Percentiles rank a stretch among this genome's conserved stretches.
Conservation (phyloP, 768 basidiomycete genomes). For the Amanita subjunquillea region DNA sequence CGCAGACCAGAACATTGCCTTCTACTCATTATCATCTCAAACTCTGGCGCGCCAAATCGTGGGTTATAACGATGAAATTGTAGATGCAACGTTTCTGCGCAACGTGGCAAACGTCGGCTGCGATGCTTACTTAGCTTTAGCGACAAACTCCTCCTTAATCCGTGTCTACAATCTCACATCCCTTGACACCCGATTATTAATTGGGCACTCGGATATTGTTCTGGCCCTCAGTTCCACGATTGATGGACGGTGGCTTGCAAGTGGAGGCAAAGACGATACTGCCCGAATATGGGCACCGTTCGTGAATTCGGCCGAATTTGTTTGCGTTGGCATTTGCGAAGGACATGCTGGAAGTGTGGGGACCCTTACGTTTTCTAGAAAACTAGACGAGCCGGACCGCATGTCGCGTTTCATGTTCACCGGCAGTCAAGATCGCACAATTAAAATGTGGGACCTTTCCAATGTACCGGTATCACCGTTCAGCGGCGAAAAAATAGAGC, state of each 20-base stretch:
- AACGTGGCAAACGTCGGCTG: slow-evolving; percentile 15
- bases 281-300: slow-evolving; percentile 72
- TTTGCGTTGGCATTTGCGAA: slow-evolving; percentile 79
- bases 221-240: slow-evolving; percentile 67
- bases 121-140: slow-evolving; percentile 80
- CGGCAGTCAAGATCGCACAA: slow-evolving; percentile 93
- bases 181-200: slow-evolving; percentile 76
- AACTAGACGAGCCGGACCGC: slow-evolving; percentile 18
- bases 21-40: slow-evolving; percentile 67
- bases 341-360: slow-evolving; percentile 94
- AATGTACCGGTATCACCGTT: slow-evolving; percentile 23
- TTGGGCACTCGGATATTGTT: slow-evolving; percentile 89
- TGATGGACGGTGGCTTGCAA: slow-evolving; percentile 67
- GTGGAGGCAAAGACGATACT: slow-evolving; percentile 87
- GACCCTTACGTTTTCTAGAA: slow-evolving; percentile 75
- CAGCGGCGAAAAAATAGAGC: slow-evolving; percentile 15
- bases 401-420: slow-evolving; percentile 73
- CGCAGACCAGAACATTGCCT: slow-evolving; percentile 95
- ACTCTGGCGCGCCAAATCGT: slow-evolving; percentile 72
- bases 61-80: slow-evolving; percentile 97
- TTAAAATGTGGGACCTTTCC: slow-evolving; percentile 97
- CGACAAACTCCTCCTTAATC: slow-evolving; percentile 96
- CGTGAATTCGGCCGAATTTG: slow-evolving; percentile 33
- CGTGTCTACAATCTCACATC: slow-evolving; percentile 73
- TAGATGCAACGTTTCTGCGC: slow-evolving; percentile 77